Evolutionary conservation across 768 basidiomycete species (phyloP).

Genomic region (Panellus pusillus): DNA sequence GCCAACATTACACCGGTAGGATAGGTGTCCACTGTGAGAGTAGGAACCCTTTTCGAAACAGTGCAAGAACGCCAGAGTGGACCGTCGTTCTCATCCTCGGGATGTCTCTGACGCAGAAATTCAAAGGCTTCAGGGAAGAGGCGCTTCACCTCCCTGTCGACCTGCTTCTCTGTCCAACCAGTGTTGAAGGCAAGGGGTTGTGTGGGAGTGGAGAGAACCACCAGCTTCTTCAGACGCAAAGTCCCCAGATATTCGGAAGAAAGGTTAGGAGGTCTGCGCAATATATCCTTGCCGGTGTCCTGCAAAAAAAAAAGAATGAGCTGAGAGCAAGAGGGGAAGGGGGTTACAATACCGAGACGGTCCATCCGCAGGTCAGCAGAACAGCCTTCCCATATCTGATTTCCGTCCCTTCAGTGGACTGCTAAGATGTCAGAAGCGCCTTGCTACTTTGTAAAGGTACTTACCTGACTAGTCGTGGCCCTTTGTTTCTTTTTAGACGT

Average conservation of each 20-base stretch:
- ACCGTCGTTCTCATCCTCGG: background rate
- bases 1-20: too few species aligned
- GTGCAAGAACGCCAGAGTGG: background rate
- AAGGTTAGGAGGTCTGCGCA: background rate
- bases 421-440: too few species aligned
- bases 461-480: too few species aligned
- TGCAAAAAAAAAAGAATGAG: background rate
- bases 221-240: background rate
- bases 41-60: too few species aligned
- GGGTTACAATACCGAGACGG: too few species aligned
- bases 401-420: background rate
- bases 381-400: conserved; percentile 1
- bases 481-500: background rate
- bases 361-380: background rate
- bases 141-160: background rate
- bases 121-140: background rate
- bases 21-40: too few species aligned
- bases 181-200: background rate
- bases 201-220: background rate
- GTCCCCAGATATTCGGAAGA: background rate
- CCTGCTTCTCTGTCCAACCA: background rate
- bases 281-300: too few species aligned
- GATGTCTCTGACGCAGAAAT: background rate
- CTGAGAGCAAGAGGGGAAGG: background rate
- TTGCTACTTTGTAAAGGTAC: too few species aligned